Percentiles rank a stretch among this genome's conserved stretches.
These are phyloP conservation scores for Aspergillus sclerotiicarbonarius DNA, from an alignment of 495 filamentous ascomycete species.

Conservation along the genomic window DNA sequence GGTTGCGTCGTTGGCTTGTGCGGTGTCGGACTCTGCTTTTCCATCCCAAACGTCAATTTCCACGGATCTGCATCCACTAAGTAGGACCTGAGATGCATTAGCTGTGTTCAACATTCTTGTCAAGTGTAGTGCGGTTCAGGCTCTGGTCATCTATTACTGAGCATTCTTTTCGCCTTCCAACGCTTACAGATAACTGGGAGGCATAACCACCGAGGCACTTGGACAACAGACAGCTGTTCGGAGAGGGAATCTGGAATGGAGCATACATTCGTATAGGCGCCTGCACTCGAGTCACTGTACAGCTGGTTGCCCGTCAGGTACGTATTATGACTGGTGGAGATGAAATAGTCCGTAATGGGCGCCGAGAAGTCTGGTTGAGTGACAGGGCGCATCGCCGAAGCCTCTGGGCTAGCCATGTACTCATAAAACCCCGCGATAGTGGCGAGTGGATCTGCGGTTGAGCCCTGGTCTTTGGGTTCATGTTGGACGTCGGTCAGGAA, in stretches of 20 bases:
- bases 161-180: too few relatives aligned
- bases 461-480: constrained; percentile 10
- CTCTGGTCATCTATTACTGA: too few relatives aligned
- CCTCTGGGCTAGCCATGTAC: constrained; percentile 59
- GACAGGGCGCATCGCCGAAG: constrained; percentile 39
- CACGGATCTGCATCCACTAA: constrained; percentile 84
- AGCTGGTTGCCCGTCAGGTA: constrained; percentile 93
- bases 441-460: constrained; percentile 20
- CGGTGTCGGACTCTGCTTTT: constrained; percentile 43
- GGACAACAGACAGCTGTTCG: too few relatives aligned
- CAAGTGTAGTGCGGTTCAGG: not conserved
- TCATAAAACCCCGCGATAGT: constrained; percentile 51
- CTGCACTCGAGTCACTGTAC: constrained; percentile 75
- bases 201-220: too few relatives aligned
- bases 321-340: constrained; percentile 92
- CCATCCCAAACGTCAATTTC: constrained; percentile 98
- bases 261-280: constrained; percentile 78
- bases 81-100: constrained; percentile 51
- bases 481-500: constrained; percentile 31
- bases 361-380: constrained; percentile 52
- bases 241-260: too few relatives aligned
- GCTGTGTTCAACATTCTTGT: not conserved
- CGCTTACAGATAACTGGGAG: too few relatives aligned
- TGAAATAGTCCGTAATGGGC: constrained; percentile 83
- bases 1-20: constrained; percentile 24